Percentiles rank a stretch among this genome's conserved stretches.
Conservation (phyloP, 345 rosid genomes). For the Populus ilicifolia region DNA sequence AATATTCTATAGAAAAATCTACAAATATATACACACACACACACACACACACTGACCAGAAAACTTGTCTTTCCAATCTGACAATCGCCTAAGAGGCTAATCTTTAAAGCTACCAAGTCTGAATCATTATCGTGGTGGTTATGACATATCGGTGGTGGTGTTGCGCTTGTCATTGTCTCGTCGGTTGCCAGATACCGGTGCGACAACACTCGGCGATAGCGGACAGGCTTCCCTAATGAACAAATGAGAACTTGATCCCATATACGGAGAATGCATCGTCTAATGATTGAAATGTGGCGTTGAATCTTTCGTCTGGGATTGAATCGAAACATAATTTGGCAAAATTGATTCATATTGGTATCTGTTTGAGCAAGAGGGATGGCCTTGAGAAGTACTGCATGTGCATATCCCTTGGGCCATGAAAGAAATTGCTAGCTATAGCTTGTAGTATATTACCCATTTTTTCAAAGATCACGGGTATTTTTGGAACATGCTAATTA, state of each 20-base stretch:
- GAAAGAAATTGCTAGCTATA: neutral
- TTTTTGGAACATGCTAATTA: constrained; percentile 16
- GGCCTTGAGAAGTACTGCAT: constrained; percentile 18
- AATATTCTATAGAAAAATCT: neutral
- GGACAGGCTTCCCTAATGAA: constrained; percentile 47
- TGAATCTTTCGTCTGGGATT: constrained; percentile 40
- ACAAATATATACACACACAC: too few relatives aligned
- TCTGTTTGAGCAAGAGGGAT: constrained; percentile 1
- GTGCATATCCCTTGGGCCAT: constrained; percentile 24
- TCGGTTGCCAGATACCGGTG: constrained; percentile 13
- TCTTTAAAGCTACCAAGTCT: constrained; percentile 80
- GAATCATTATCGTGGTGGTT: constrained; percentile 36
- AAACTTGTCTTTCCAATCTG: constrained; percentile 77
- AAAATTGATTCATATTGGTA: constrained; percentile 13
- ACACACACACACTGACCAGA: too few relatives aligned
- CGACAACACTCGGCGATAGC: constrained; percentile 41
- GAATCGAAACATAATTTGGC: constrained; percentile 30
- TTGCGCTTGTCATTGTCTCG: neutral
- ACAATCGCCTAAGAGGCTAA: constrained; percentile 75
- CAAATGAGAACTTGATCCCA: constrained; percentile 47
- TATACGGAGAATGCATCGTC: constrained; percentile 48
- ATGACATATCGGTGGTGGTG: constrained; percentile 10
- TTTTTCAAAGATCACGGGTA: neutral
- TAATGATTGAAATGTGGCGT: constrained; percentile 47
- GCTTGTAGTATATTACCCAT: neutral